phyloP scores from a whole-genome alignment of 2,329 filamentous ascomycete genomes.

The Cylindrodendrum hubeiense region DNA sequence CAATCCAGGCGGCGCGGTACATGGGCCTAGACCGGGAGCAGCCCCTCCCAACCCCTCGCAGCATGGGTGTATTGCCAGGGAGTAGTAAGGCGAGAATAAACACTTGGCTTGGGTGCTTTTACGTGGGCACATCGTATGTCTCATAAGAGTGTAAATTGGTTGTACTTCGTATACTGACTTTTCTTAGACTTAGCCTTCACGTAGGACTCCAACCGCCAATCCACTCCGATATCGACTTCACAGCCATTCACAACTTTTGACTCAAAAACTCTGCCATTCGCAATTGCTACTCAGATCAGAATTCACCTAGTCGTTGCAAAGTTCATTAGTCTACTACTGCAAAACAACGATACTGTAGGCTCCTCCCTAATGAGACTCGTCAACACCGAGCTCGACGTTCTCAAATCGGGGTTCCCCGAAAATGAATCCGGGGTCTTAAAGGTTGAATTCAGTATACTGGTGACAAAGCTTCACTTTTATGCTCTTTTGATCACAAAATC shows the following conservation, averaged over 20 bases:
- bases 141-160: not conserved
- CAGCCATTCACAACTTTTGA: slow-evolving; percentile 27
- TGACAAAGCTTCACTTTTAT: slow-evolving; percentile 31
- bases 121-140: slow-evolving; percentile 31
- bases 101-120: slow-evolving; percentile 33
- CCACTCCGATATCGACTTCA: slow-evolving; percentile 29
- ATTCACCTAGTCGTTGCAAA: slow-evolving; percentile 32
- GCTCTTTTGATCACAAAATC: slow-evolving; percentile 27
- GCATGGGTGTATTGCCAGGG: slow-evolving; percentile 24
- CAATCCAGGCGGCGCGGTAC: slow-evolving; percentile 34
- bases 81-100: slow-evolving; percentile 29
- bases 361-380: slow-evolving; percentile 29
- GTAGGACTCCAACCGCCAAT: slow-evolving; percentile 28
- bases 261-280: slow-evolving; percentile 18
- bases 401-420: slow-evolving; percentile 12
- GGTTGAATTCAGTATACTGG: slow-evolving; percentile 29
- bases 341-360: slow-evolving; percentile 26
- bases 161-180: not conserved
- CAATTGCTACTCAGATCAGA: slow-evolving; percentile 22
- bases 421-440: slow-evolving; percentile 6
- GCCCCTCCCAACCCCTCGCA: slow-evolving; percentile 21
- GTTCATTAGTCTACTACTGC: slow-evolving; percentile 27
- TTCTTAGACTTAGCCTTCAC: slow-evolving; percentile 27
- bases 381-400: slow-evolving; percentile 29
- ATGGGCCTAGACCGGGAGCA: slow-evolving; percentile 35